Conservation (phyloP, 495 filamentous ascomycete species). For the Diplogelasinospora grovesii region DNA sequence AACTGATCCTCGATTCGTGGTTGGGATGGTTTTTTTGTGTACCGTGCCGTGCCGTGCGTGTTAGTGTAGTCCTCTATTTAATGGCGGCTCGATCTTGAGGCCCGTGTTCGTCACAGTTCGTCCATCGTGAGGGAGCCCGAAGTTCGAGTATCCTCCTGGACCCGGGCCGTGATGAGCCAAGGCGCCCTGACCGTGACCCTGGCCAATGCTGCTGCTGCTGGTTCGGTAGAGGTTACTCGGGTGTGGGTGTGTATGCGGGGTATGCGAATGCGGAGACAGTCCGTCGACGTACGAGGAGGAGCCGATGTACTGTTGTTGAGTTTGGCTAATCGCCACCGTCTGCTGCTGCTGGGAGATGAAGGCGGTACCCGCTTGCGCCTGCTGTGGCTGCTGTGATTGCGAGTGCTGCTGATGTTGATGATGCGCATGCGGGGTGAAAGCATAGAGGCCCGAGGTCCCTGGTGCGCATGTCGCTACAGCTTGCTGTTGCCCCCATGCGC, state of each 20-base stretch:
- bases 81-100: conserved; percentile 1
- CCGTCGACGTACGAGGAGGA: background rate
- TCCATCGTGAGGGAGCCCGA: background rate
- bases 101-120: background rate
- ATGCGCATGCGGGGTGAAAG: conserved; percentile 20
- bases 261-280: too few species aligned
- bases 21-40: too few species aligned
- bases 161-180: too few species aligned
- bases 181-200: background rate
- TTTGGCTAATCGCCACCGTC: background rate
- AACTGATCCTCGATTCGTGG: too few species aligned
- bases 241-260: too few species aligned
- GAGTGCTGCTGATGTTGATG: conserved; percentile 12
- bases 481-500: conserved; percentile 14
- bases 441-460: conserved; percentile 22
- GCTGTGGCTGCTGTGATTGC: conserved; percentile 2
- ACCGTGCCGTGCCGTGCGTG: too few species aligned
- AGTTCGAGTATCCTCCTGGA: background rate
- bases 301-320: conserved; percentile 2
- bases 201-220: background rate
- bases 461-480: conserved; percentile 9
- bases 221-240: background rate
- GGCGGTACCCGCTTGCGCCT: background rate
- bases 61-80: background rate
- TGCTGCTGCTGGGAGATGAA: background rate